Percentiles rank a stretch among this genome's conserved stretches.
phyloP scores from a whole-genome alignment of 2,329 filamentous ascomycete species.

The Cordyceps cateniannulata region DNA sequence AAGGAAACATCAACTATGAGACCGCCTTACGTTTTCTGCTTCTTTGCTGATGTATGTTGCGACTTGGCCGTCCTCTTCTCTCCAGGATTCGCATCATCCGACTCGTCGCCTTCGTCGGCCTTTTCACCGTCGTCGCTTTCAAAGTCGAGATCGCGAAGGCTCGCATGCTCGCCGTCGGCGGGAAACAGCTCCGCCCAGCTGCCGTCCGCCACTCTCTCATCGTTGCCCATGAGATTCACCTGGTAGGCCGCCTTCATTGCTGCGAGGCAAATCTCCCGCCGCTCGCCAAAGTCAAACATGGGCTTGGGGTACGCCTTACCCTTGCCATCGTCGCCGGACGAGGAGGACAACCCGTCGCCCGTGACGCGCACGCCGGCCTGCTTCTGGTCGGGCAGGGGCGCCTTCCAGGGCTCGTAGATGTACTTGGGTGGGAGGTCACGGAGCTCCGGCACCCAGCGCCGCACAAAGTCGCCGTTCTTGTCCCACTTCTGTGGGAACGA shows the following conservation, averaged over 20 bases:
- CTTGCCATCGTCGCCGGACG: conserved; percentile 25
- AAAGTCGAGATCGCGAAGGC: conserved; percentile 22
- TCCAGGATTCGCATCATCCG: conserved; percentile 13
- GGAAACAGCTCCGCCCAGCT: conserved; percentile 44
- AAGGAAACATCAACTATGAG: not conserved
- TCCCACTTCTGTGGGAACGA: conserved; percentile 74
- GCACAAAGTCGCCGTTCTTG: conserved; percentile 57
- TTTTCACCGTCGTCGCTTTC: conserved; percentile 28
- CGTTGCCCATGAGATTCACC: conserved; percentile 57
- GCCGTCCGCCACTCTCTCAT: conserved; percentile 55
- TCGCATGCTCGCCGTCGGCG: conserved; percentile 34
- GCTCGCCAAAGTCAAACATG: conserved; percentile 67
- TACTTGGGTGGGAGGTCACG: conserved; percentile 56
- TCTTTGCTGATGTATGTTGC: conserved; percentile 5
- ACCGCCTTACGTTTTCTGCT: conserved; percentile 23
- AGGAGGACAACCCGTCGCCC: conserved; percentile 40
- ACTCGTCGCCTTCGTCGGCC: conserved; percentile 24
- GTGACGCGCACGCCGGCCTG: conserved; percentile 58
- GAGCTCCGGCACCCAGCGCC: conserved; percentile 62
- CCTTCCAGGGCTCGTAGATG: conserved; percentile 77
- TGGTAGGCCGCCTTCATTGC: conserved; percentile 66
- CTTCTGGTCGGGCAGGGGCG: conserved; percentile 60
- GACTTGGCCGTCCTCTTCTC: conserved; percentile 20
- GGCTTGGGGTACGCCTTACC: conserved; percentile 59
- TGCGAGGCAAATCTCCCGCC: conserved; percentile 55